These are phyloP conservation scores for Arthrobotrys conoides DNA, from an alignment of 2,329 filamentous ascomycete species.

Conservation along the genomic window DNA sequence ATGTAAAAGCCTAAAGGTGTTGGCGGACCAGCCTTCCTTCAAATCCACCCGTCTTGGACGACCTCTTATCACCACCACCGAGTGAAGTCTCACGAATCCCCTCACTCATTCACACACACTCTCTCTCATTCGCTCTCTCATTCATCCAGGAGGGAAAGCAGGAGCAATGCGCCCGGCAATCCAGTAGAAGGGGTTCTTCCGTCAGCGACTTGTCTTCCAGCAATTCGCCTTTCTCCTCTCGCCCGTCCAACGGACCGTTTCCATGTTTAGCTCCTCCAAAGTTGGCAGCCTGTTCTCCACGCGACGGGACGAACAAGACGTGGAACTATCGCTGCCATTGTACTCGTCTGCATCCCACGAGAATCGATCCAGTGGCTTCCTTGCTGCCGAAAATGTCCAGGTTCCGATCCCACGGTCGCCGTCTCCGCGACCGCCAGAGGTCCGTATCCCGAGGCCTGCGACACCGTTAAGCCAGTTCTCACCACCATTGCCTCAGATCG, in stretches of 20 bases:
- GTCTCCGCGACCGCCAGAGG: slow-evolving; percentile 47
- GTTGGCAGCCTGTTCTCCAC: slow-evolving; percentile 44
- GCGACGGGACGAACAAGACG: slow-evolving; percentile 47
- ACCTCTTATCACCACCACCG: background rate
- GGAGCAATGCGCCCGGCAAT: slow-evolving; percentile 22
- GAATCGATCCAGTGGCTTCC: slow-evolving; percentile 55
- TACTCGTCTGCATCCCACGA: slow-evolving; percentile 35
- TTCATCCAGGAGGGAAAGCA: background rate
- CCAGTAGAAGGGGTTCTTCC: slow-evolving; percentile 27
- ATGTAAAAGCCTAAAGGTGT: slow-evolving; percentile 5
- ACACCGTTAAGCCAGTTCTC: slow-evolving; percentile 19
- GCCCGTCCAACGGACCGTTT: slow-evolving; percentile 26
- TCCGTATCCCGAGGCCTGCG: slow-evolving; percentile 35
- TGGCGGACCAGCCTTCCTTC: slow-evolving; percentile 3
- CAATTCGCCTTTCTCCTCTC: slow-evolving; percentile 6
- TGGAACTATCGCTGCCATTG: slow-evolving; percentile 52
- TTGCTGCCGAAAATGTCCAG: slow-evolving; percentile 32
- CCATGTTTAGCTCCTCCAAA: slow-evolving; percentile 43
- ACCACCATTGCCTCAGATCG: slow-evolving; percentile 26
- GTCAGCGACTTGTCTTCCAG: slow-evolving; percentile 14
- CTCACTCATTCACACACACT: no score
- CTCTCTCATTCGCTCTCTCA: background rate
- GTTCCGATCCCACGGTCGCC: slow-evolving; percentile 43
- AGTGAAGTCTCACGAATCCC: background rate
- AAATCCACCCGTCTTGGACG: slow-evolving; percentile 4